Base-by-base conservation (phyloP, 192 early-diverging fungal genomes). In the Coemansia sp. region DNA sequence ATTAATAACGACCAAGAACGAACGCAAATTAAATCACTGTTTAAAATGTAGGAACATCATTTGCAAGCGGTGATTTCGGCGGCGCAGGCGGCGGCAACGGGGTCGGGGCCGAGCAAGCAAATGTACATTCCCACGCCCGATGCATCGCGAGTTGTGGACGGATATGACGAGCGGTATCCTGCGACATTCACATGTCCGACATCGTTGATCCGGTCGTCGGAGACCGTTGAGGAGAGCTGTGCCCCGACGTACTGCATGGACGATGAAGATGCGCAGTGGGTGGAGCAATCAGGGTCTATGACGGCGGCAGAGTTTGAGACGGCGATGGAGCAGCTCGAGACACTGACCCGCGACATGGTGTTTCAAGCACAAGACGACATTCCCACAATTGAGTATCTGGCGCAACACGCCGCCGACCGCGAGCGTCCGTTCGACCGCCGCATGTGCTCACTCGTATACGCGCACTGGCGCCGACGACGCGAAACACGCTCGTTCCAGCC, bases 61-160 rank as follows among this genome's bases (percentile, higher is more conserved):
- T 83, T 97, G 59, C 94, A 94, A 87, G 92, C 89, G 17, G 94
- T 90, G 62, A 90, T 96, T 45, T 88, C 88, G 52, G 88, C 94
- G 3, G 86, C 88, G 10, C 86, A 88, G 51, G 86, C 85, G 8
- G 84, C 87, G 3, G 84, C 82, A 10, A 83, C 81, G 5, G 85
- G 90, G 23, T 82, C 85, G 5, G 82, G 82, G 47, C 74, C 73
- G 12, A 69, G 62, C 9, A 69, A 84, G 49, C 86, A 87, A 43
- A 80, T 84, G 23, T 89, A 88, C 65, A 97, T 98, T 73, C 95
- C 97, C 8, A 94, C 92, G 1, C 97, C 97, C 5, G 92, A 96
- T 82, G 95, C 97, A 17, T 92, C 89, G 22, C 68, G 76, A 23
- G 73, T 76, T 35, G 81, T 92, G 14, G 76, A 81, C 23, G 85